These are phyloP conservation scores for Firmiana major DNA, from an alignment of 345 rosid genomes.

Conservation along the genomic window DNA sequence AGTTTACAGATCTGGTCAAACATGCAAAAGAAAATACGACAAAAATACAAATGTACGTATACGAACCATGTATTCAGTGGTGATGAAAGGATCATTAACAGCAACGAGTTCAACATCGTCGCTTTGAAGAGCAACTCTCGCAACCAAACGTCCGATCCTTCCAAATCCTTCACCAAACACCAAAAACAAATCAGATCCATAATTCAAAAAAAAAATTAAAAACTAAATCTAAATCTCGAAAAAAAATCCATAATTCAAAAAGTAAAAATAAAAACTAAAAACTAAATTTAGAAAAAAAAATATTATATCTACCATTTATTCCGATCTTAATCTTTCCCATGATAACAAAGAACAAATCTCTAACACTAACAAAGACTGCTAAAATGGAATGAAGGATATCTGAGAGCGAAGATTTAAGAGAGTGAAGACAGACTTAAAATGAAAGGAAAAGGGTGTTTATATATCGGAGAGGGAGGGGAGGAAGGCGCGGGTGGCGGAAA, in stretches of 20 bases:
- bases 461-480: neutral
- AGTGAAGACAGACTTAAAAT: neutral
- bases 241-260: neutral
- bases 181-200: neutral
- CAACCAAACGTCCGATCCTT: conserved; percentile 74
- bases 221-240: neutral
- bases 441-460: neutral
- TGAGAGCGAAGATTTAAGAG: neutral
- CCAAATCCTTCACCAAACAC: conserved; percentile 54
- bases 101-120: conserved; percentile 74
- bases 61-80: conserved; percentile 62
- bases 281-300: neutral
- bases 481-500: conserved; percentile 1
- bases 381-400: neutral
- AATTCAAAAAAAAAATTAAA: neutral
- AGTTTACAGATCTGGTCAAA: neutral
- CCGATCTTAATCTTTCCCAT: conserved; percentile 71
- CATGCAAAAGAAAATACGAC: neutral
- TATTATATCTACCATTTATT: conserved; percentile 38
- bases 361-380: too few species aligned
- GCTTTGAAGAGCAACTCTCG: conserved; percentile 62
- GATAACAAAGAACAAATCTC: neutral
- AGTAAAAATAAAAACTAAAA: neutral
- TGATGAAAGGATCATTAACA: conserved; percentile 70
- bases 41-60: neutral